Percentiles rank a stretch among this genome's conserved stretches.
phyloP scores from a whole-genome alignment of 129 eudicot genomes.

The Chrysanthemum makinoi region DNA sequence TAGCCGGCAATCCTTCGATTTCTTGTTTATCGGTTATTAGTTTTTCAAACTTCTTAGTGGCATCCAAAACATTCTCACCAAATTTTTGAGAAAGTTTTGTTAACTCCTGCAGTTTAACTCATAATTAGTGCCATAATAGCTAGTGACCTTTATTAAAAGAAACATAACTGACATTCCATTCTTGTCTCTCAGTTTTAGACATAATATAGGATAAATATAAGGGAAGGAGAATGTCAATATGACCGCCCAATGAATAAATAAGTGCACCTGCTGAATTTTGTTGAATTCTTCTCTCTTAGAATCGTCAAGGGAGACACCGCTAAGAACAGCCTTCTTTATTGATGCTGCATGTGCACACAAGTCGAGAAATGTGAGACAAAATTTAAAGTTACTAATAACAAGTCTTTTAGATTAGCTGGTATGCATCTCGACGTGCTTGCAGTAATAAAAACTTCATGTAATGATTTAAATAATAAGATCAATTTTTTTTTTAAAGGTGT shows the following conservation, averaged over 20 bases:
- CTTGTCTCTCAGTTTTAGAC: not conserved
- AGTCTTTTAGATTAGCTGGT: not conserved
- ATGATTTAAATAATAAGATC: not conserved
- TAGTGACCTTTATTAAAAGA: conserved; percentile 2
- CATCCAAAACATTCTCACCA: conserved; percentile 84
- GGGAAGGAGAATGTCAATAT: not conserved
- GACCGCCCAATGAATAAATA: not conserved
- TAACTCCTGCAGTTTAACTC: conserved; percentile 54
- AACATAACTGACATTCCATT: not conserved
- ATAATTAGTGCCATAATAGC: not conserved
- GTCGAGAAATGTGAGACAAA: conserved; percentile 7
- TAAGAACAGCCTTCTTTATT: conserved; percentile 90
- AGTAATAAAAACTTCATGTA: not conserved
- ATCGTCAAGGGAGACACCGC: conserved; percentile 87
- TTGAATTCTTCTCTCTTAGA: conserved; percentile 80
- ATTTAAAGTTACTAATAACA: not conserved
- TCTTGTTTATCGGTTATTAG: conserved; percentile 74
- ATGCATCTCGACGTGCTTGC: not conserved
- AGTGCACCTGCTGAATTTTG: conserved; percentile 76
- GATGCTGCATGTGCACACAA: conserved; percentile 54
- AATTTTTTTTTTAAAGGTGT: not conserved
- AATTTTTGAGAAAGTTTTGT: conserved; percentile 76
- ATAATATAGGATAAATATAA: not conserved
- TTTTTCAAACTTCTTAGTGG: conserved; percentile 88
- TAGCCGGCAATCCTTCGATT: conserved; percentile 83